Base-by-base conservation (phyloP, 345 rosid genomes). In the Hevea brasiliensis region DNA sequence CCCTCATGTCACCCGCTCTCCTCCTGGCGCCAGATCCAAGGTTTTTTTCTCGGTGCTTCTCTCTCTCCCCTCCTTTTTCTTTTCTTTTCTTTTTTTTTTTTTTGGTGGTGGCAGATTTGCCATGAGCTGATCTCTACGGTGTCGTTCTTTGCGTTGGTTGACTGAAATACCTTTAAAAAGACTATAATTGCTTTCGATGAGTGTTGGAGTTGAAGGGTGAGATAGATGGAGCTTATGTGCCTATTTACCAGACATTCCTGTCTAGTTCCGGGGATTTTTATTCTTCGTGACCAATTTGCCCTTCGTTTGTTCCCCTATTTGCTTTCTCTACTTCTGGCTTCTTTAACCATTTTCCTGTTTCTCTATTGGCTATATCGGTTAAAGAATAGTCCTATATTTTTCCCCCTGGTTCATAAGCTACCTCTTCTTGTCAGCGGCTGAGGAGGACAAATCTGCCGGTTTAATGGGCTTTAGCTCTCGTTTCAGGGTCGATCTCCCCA, bases 21-120 rank as follows among this genome's bases (percentile, higher is more conserved):
- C 84, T 44, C 79, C 87, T 45, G 83, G 81, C 68, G 81, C 81
- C 84, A 89, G 92, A 89, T 89, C 92, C 81, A 89, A 89, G 94
- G 97, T 89, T 67, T 11, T 54, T 53, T 2, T 32, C 37, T 32
- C 37, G 37, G 37, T 32, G 37, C 4, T 2, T 32, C 37, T 2
- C 44, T 61, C 32, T 26, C 18, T 2, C 10, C n/a, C 42, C 7
- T 18, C 15, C n/a, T 35, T 32, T 23, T 27, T 37, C 1, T 8
- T 29, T 24, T 65, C 68, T 53, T 29, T 29, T 8, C 18, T 8
- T 4, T 11, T n/a, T 56, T 45, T 55, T 15, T 20, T 20, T 41
- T 51, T 32, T 21, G 18, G 35, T 12, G 48, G 24, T 40, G 54
- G 9, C 21, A 15, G 37, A 48, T 50, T 61, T 40, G 59, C 21